Conservation (phyloP, 805 yeast genomes). For the Starmerella stigmatis region DNA sequence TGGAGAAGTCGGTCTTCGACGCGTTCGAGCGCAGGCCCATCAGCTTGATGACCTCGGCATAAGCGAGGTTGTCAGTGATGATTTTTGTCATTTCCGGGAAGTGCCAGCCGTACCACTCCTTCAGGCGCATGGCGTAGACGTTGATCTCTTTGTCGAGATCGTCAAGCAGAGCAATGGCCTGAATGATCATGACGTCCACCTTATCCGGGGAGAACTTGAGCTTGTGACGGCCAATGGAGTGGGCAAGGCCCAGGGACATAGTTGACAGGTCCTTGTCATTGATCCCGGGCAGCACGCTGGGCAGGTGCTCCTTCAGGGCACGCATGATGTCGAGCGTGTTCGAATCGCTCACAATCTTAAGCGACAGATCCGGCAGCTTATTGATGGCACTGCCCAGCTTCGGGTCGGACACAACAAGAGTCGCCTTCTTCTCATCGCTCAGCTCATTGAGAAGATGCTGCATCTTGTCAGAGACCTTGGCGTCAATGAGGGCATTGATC, state of each 20-base stretch:
- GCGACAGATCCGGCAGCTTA: conserved; percentile 74
- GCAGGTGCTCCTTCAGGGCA: conserved; percentile 88
- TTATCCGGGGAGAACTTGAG: conserved; percentile 95
- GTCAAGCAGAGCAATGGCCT: conserved; percentile 93
- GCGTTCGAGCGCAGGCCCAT: conserved; percentile 95
- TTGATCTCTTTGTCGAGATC: conserved; percentile 95
- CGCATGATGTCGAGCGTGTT: conserved; percentile 90
- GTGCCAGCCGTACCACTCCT: conserved; percentile 99
- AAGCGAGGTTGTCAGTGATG: conserved; percentile 89
- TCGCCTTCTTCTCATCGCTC: conserved; percentile 49
- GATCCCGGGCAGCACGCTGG: conserved; percentile 89
- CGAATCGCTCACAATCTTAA: conserved; percentile 85
- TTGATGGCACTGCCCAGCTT: conserved; percentile 93
- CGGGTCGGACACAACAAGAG: conserved; percentile 86
- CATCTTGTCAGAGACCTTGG: conserved; percentile 80
- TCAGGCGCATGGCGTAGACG: conserved; percentile 97
- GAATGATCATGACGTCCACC: conserved; percentile 98
- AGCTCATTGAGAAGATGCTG: conserved; percentile 49
- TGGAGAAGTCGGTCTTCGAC: conserved; percentile 77
- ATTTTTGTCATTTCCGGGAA: conserved; percentile 98
- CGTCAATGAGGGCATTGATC: conserved; percentile 83
- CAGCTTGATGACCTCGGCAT: conserved; percentile 81
- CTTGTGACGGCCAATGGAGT: conserved; percentile 96
- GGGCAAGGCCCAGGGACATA: conserved; percentile 97
- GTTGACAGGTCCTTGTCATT: conserved; percentile 73